These are phyloP conservation scores for Pulveroboletus sp. DNA, from an alignment of 768 basidiomycete genomes.

Conservation along the genomic window DNA sequence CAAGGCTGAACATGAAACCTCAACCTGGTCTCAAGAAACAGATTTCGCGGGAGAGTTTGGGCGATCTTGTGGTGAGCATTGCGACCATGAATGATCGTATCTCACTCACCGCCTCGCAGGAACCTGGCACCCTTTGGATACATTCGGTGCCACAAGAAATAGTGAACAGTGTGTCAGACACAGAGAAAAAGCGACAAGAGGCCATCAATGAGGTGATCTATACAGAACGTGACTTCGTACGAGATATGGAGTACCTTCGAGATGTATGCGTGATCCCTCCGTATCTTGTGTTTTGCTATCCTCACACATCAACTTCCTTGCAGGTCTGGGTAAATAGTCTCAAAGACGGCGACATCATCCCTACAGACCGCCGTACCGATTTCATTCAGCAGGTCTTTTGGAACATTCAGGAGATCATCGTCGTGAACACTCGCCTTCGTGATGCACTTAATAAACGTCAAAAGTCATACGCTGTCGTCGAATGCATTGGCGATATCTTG, in stretches of 20 bases:
- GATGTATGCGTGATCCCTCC: slow-evolving; percentile 55
- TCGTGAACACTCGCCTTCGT: slow-evolving; percentile 85
- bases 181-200: slow-evolving; percentile 94
- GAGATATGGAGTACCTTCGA: slow-evolving; percentile 96
- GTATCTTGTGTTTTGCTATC: not conserved
- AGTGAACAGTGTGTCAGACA: slow-evolving; percentile 85
- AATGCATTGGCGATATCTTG: slow-evolving; percentile 87
- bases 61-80: slow-evolving; percentile 61
- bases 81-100: not conserved
- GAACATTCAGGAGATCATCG: slow-evolving; percentile 93
- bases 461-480: slow-evolving; percentile 91
- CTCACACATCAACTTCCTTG: slow-evolving; percentile 2
- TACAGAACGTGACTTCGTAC: slow-evolving; percentile 96
- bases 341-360: slow-evolving; percentile 71
- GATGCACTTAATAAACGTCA: slow-evolving; percentile 94
- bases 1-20: slow-evolving; percentile 89
- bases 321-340: slow-evolving; percentile 90
- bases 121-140: slow-evolving; percentile 88
- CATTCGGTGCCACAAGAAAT: slow-evolving; percentile 95
- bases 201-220: slow-evolving; percentile 95
- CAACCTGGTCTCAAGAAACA: slow-evolving; percentile 85
- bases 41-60: slow-evolving; percentile 74
- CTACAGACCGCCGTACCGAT: slow-evolving; percentile 67
- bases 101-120: slow-evolving; percentile 37
- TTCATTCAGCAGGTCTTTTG: slow-evolving; percentile 96